A percentile compares a stretch with the other conserved stretches of the same genome.
phyloP scores from a whole-genome alignment of 2,329 filamentous ascomycete species.

The Stachybotrys elegans region DNA sequence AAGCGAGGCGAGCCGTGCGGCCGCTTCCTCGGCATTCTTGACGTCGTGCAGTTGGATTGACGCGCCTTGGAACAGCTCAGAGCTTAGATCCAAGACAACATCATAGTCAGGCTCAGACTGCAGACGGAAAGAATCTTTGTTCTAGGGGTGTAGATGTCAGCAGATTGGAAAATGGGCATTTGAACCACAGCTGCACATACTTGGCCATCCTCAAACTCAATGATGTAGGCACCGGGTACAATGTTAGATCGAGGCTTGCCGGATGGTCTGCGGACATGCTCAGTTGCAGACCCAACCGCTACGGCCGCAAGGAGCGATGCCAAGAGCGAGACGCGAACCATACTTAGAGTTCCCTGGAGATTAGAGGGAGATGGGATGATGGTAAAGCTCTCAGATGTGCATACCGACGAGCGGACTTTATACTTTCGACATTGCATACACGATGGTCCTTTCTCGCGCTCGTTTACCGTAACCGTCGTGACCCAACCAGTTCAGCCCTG shows the following conservation, averaged over 20 bases:
- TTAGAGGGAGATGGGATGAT: no score
- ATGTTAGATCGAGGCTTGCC: neutral
- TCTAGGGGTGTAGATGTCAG: conserved; percentile 7
- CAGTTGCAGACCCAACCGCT: neutral
- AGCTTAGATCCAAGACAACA: conserved; percentile 15
- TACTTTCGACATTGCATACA: no score
- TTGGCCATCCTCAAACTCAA: conserved; percentile 22
- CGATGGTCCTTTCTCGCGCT: no score
- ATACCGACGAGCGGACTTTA: no score
- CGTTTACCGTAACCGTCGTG: no score
- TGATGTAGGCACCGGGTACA: conserved; percentile 16
- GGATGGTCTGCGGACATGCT: neutral
- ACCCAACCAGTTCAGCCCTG: no score
- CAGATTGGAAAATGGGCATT: neutral
- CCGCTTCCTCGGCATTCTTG: conserved; percentile 29
- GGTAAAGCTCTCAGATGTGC: no score
- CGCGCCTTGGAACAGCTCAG: conserved; percentile 18
- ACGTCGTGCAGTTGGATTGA: conserved; percentile 19
- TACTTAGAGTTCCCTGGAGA: no score
- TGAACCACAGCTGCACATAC: conserved; percentile 19
- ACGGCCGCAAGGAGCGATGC: neutral
- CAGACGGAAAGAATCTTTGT: conserved; percentile 9
- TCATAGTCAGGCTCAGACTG: conserved; percentile 11
- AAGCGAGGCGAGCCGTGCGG: conserved; percentile 21
- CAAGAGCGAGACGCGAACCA: neutral